Base-by-base conservation (phyloP, 192 early-diverging fungal species). In the Gryganskiella cystojenkinii region DNA sequence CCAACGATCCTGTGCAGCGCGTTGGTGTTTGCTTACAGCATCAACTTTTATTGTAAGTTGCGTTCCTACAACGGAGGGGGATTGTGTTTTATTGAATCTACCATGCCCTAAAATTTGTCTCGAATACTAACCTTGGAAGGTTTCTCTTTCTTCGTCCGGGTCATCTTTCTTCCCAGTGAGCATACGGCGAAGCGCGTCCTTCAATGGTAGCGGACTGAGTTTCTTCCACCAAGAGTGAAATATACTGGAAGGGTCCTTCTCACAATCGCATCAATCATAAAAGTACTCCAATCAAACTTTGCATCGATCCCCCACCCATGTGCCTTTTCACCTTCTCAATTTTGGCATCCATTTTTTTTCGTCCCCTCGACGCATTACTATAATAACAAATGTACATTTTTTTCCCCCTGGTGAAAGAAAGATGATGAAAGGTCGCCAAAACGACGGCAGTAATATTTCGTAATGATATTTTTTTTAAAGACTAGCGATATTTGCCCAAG, bases 1-100 rank as follows among this genome's bases (percentile, higher is more conserved):
- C 92, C 92, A 19, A 89, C 90, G 24, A 80, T 91, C 5, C 75
- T 94, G 11, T 92, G 92, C 34, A 67, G 87, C 10, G 82, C 86
- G 46, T 68, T 93, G 52, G 80, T 93, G 31, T 55, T 78, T 35
- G 90, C 89, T 1, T 87, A 91, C n/a, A 65, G 90, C 15, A 68
- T 88, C 49, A 95, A 94, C 80, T 93, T 92, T 79, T 91, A 64
- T 55, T 17, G 63, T 67, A 67, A 71, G 64, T 62, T 34, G 33
- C 9, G 10, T n/a, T 35, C n/a, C n/a, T n/a, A n/a, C n/a, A n/a
- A n/a, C n/a, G n/a, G n/a, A n/a, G n/a, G n/a, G n/a, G 14, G 33
- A 43, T 20, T 0, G 22, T 31, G 1, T 64, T 35, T 19, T 13
- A 60, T n/a, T n/a, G n/a, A n/a, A n/a, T n/a, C n/a, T n/a, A n/a